Evolutionary conservation across 1,284 basidiomycete genomes (phyloP).

Genomic region (Rhodotorula glutinis): DNA sequence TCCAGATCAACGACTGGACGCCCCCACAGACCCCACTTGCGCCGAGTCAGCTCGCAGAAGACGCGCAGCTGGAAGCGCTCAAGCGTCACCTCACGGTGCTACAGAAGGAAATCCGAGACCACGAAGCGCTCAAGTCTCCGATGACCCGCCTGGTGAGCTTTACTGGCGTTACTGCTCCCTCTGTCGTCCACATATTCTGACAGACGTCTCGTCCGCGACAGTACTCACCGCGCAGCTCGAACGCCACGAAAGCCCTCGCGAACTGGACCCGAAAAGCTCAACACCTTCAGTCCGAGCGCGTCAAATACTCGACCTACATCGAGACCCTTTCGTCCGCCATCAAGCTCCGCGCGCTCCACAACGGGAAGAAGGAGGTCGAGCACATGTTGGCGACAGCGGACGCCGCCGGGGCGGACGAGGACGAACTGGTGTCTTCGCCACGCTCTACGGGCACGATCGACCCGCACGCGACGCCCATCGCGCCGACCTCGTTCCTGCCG

Average conservation of each 20-base stretch:
- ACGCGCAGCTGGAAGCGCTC: conserved; percentile 81
- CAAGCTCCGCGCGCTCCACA: conserved; percentile 53
- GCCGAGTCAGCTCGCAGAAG: conserved; percentile 82
- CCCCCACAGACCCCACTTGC: conserved; percentile 77
- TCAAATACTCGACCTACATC: conserved; percentile 94
- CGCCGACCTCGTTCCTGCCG: too few species aligned
- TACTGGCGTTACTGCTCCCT: background rate
- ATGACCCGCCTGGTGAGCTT: conserved; percentile 73
- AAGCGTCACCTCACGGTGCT: conserved; percentile 72
- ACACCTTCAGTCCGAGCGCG: conserved; percentile 82
- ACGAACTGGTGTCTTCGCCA: conserved; percentile 6
- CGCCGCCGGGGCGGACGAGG: conserved; percentile 25
- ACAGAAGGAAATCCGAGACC: conserved; percentile 73
- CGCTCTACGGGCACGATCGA: too few species aligned
- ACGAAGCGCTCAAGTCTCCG: conserved; percentile 77
- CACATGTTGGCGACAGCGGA: conserved; percentile 35
- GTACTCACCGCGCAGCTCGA: conserved; percentile 75
- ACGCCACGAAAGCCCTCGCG: conserved; percentile 68
- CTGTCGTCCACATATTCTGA: background rate
- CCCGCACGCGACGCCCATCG: too few species aligned
- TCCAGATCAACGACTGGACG: conserved; percentile 91
- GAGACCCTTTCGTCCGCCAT: conserved; percentile 80
- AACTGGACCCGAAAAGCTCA: conserved; percentile 93
- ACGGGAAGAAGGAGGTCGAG: conserved; percentile 39
- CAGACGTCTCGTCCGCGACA: conserved; percentile 46